Evolutionary conservation across 2,329 filamentous ascomycete species (phyloP).

Genomic region (Sphaerulina musiva): DNA sequence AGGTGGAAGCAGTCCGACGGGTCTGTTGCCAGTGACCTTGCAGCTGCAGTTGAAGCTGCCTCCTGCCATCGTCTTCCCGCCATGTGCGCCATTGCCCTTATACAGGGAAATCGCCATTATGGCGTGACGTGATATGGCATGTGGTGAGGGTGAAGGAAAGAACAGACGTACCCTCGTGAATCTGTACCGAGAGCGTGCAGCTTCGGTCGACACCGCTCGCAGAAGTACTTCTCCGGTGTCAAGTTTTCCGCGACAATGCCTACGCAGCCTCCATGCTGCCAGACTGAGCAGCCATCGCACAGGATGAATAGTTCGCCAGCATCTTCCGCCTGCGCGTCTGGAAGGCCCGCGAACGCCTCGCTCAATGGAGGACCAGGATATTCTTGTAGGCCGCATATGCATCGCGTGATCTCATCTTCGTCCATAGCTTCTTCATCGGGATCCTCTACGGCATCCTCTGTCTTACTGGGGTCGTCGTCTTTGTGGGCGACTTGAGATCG

Average conservation of each 20-base stretch:
- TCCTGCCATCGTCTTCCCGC: neutral
- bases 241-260: slow-evolving; percentile 91
- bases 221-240: slow-evolving; percentile 95
- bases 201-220: slow-evolving; percentile 87
- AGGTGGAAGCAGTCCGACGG: neutral
- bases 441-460: slow-evolving; percentile 39
- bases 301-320: slow-evolving; percentile 94
- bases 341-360: slow-evolving; percentile 38
- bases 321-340: slow-evolving; percentile 65
- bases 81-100: neutral
- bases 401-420: slow-evolving; percentile 89
- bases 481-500: slow-evolving; percentile 67
- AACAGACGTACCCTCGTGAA: slow-evolving; percentile 69
- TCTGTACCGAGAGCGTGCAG: slow-evolving; percentile 77
- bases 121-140: slow-evolving; percentile 2
- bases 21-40: neutral
- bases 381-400: slow-evolving; percentile 88
- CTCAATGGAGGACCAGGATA: slow-evolving; percentile 76
- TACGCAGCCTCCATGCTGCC: slow-evolving; percentile 97
- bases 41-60: neutral
- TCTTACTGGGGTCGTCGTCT: slow-evolving; percentile 37
- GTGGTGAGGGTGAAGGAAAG: slow-evolving; percentile 16
- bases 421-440: slow-evolving; percentile 58
- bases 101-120: neutral
- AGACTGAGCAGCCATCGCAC: slow-evolving; percentile 95